A percentile compares a stretch with the other conserved stretches of the same genome.
phyloP scores from a whole-genome alignment of 768 basidiomycete species.

The Tricholoma hemisulphureum region DNA sequence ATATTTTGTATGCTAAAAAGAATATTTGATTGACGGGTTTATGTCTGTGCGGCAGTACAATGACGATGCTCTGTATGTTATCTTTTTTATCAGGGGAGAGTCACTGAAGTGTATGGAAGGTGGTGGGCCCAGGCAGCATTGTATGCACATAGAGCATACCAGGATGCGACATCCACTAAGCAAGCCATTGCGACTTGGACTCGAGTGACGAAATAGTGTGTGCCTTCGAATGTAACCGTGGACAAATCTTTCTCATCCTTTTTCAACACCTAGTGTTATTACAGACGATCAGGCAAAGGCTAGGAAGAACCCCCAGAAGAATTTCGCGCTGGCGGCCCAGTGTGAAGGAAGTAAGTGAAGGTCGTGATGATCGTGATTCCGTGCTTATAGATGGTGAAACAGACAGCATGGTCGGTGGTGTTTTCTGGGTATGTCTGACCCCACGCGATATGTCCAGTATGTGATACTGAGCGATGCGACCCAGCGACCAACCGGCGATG shows the following conservation, averaged over 20 bases:
- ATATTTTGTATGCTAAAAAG: no score
- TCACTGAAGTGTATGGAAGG: conserved; percentile 15
- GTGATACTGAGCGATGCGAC: background rate
- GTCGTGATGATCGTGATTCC: background rate
- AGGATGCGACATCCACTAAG: conserved; percentile 36
- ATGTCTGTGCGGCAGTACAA: conserved; percentile 34
- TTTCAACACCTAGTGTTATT: conserved; percentile 36
- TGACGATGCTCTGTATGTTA: conserved; percentile 45
- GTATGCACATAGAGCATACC: conserved; percentile 48
- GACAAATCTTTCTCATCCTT: background rate
- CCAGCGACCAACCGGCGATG: conserved; percentile 43
- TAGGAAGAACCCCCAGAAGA: conserved; percentile 39
- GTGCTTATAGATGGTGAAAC: background rate
- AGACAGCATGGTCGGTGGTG: conserved; percentile 53
- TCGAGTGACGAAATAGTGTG: conserved; percentile 47
- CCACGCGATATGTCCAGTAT: no score
- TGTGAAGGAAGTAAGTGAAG: conserved; percentile 42
- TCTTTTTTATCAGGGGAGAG: background rate
- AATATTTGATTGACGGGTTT: no score
- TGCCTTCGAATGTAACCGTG: background rate
- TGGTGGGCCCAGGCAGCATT: conserved; percentile 56
- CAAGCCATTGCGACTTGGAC: conserved; percentile 51
- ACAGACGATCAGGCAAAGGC: conserved; percentile 38
- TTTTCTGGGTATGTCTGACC: conserved; percentile 46
- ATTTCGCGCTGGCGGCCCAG: conserved; percentile 37